These are phyloP conservation scores for Elaeagnus macrophylla DNA, from an alignment of 306 rosid species.

Conservation along the genomic window DNA sequence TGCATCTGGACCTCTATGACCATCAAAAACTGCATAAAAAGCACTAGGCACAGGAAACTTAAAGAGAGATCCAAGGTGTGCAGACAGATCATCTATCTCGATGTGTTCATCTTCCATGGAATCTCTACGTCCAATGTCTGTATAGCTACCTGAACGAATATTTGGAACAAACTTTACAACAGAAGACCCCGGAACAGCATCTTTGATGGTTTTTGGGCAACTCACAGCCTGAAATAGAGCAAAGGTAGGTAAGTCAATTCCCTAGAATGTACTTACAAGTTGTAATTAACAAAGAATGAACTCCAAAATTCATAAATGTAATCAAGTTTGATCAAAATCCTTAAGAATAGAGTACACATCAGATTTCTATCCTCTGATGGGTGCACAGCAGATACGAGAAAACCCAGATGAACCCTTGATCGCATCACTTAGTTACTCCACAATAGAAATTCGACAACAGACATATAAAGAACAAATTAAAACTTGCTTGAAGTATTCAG, in stretches of 20 bases:
- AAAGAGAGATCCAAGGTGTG: conserved; percentile 45
- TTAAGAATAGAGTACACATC: too few relatives aligned
- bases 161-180: conserved; percentile 42
- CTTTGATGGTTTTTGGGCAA: conserved; percentile 35
- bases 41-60: conserved; percentile 47
- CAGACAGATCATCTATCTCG: conserved; percentile 65
- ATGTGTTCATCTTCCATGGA: conserved; percentile 94
- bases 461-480: too few relatives aligned
- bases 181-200: conserved; percentile 36
- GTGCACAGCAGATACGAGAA: background rate
- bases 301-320: too few relatives aligned
- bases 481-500: too few relatives aligned
- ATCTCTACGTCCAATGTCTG: conserved; percentile 58
- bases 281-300: background rate
- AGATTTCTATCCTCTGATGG: background rate
- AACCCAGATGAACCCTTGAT: background rate
- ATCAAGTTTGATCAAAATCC: too few relatives aligned
- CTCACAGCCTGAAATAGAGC: conserved; percentile 35
- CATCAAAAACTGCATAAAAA: conserved; percentile 88
- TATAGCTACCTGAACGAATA: conserved; percentile 67
- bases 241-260: background rate
- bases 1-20: conserved; percentile 91
- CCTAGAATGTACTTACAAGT: background rate
- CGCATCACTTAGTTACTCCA: background rate
- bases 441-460: background rate